Conservation (phyloP, 306 rosid species). For the Sesbania bispinosa region DNA sequence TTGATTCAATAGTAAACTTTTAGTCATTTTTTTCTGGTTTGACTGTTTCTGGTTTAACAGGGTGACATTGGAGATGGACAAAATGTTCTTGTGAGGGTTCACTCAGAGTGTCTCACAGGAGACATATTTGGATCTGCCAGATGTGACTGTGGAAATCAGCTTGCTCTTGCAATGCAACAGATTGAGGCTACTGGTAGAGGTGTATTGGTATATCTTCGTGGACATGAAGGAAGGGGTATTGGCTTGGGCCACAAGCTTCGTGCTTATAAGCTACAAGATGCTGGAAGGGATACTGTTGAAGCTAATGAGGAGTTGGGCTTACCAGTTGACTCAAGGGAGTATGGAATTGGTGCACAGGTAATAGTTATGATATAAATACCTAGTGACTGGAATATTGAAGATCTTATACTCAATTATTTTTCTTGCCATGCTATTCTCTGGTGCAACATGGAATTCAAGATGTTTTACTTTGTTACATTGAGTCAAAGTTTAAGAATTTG, state of each 20-base stretch:
- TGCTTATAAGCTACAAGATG: conserved; percentile 85
- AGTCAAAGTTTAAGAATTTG: not conserved
- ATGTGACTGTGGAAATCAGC: conserved; percentile 91
- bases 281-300: conserved; percentile 85
- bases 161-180: conserved; percentile 84
- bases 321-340: conserved; percentile 95
- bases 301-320: conserved; percentile 94
- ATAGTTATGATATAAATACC: not conserved
- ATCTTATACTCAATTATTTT: not conserved
- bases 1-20: not conserved
- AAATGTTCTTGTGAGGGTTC: conserved; percentile 92
- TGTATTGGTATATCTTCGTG: conserved; percentile 85
- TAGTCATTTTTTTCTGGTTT: not conserved
- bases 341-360: conserved; percentile 98
- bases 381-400: not conserved
- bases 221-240: conserved; percentile 96
- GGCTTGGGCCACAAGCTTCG: conserved; percentile 97
- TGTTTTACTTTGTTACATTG: not conserved
- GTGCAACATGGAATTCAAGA: not conserved
- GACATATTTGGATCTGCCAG: conserved; percentile 95
- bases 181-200: conserved; percentile 96
- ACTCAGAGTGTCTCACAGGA: conserved; percentile 96
- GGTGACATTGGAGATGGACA: conserved; percentile 89
- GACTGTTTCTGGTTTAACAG: conserved; percentile 37
- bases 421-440: not conserved